Evolutionary conservation across 306 rosid species (phyloP), one percentile per base, ranked within the genome.

Genomic region (Fragaria iinumae): DNA sequence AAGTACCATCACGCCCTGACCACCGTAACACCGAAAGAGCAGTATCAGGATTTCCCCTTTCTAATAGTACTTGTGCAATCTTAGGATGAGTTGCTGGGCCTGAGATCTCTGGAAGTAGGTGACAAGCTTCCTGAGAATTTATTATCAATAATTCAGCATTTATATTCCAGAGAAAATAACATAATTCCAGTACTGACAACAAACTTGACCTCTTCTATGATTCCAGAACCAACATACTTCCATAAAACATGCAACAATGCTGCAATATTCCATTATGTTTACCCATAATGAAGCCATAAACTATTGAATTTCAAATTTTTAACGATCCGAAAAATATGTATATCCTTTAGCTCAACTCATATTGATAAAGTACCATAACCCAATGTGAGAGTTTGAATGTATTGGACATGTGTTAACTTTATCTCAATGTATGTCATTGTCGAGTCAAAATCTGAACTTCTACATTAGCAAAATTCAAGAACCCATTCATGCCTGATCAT

Each of bases 11-110:
- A 75, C 82, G 89, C 55, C 98, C 99, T 67, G 98, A 86, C 91
- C 96, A 96, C 86, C 98, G 88, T 82, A 96, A 88, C 83, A 93
- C 93, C 89, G 88, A 88, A 67, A 96, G 91, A 69, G 99, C 98
- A 11, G 85, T 89, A 82, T 93, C 98, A 76, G 98, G 93, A 84
- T 86, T 88, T 62, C 84, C 87, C 87, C 99, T 86, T 85, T 93
- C 99, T 77, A 96, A 73, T 67, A 96, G 88, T 75, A 96, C 97
- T 88, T 91, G 97, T 45, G 98, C 92, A 80, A 96, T 88, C 91
- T 92, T 96, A 72, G 99, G 97, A 87, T 96, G 99, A 20, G 85
- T 88, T 63, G 83, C 77, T 48, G 98, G 89, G 47, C 97, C 91
- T 67, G 98, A 87, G 77, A 96, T 91, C 84, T 91, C 98, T 23